Evolutionary conservation across 805 yeast genomes (phyloP).

Genomic region (Suhomyces prunicola): DNA sequence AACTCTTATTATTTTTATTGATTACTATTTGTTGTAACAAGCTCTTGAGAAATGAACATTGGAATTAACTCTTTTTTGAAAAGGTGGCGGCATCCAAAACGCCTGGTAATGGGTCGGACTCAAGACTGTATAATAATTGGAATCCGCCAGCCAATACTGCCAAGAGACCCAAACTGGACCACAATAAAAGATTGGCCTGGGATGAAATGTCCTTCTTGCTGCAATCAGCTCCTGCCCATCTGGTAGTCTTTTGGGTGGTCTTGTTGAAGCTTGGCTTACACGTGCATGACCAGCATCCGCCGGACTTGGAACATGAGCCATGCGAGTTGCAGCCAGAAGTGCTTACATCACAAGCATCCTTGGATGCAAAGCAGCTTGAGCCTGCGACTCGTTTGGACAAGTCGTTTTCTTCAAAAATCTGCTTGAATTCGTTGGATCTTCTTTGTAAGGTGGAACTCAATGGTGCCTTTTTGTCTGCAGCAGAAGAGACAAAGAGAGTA

Average conservation of each 20-base stretch:
- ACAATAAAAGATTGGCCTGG: conserved; percentile 64
- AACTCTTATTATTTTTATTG: not conserved
- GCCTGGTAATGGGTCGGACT: conserved; percentile 65
- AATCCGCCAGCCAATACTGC: conserved; percentile 50
- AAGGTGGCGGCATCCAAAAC: conserved; percentile 59
- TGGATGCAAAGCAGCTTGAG: conserved; percentile 37
- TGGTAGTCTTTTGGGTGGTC: conserved; percentile 43
- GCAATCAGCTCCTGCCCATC: conserved; percentile 60
- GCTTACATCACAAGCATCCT: conserved; percentile 45
- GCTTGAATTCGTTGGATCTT: conserved; percentile 16
- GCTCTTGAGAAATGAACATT: not conserved
- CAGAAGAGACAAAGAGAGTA: conserved; percentile 13
- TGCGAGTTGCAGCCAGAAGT: conserved; percentile 53
- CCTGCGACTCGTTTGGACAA: conserved; percentile 13
- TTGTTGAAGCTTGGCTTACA: conserved; percentile 46
- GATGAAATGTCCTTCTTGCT: conserved; percentile 64
- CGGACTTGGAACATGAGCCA: conserved; percentile 46
- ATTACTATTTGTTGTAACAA: not conserved
- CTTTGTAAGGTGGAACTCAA: conserved; percentile 10
- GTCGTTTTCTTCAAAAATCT: conserved; percentile 11
- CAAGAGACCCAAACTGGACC: conserved; percentile 55
- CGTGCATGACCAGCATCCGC: conserved; percentile 48
- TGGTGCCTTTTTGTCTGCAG: conserved; percentile 12
- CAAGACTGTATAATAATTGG: conserved; percentile 51
- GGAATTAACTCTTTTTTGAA: conserved; percentile 30